A percentile compares a stretch with the other conserved stretches of the same genome.
These are phyloP conservation scores for Linderniella brevidens DNA, from an alignment of 257 asterid genomes.

Conservation along the genomic window DNA sequence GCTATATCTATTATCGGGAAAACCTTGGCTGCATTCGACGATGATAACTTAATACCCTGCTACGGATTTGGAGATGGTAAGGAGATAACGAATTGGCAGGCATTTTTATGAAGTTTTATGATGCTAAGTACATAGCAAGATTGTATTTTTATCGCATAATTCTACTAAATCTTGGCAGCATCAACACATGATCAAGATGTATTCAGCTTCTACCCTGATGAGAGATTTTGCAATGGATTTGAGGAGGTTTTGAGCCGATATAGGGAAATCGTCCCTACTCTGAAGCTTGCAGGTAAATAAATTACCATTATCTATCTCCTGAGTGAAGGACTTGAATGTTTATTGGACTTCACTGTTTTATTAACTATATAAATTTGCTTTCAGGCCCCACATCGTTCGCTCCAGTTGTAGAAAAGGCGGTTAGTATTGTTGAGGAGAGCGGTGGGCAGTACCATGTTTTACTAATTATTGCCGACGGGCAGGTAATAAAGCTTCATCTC, in stretches of 20 bases:
- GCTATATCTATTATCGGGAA: conserved; percentile 85
- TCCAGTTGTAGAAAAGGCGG: too few species aligned
- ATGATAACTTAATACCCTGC: conserved; percentile 91
- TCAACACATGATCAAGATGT: conserved; percentile 25
- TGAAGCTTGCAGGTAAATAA: conserved; percentile 68
- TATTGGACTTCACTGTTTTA: not conserved
- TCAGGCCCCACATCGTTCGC: conserved; percentile 77
- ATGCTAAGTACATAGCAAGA: too few species aligned
- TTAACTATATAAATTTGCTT: conserved; percentile 10
- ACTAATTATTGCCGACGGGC: conserved; percentile 91
- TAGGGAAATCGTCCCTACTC: conserved; percentile 57
- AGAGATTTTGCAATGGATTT: conserved; percentile 69
- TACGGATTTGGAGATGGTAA: conserved; percentile 37
- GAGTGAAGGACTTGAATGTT: too few species aligned
- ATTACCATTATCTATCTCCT: conserved; percentile 4
- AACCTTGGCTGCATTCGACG: conserved; percentile 84
- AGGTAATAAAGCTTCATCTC: conserved; percentile 54
- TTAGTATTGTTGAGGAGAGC: too few species aligned
- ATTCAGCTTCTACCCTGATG: conserved; percentile 58
- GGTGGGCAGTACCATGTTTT: conserved; percentile 4
- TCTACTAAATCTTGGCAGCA: not conserved
- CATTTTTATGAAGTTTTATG: too few species aligned
- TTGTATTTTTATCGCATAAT: too few species aligned
- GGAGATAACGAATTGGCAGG: too few species aligned
- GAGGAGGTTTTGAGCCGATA: conserved; percentile 74